Evolutionary conservation across 2,329 filamentous ascomycete genomes (phyloP), one percentile per base, ranked within the genome.

Genomic region (Diaporthe australafricana): DNA sequence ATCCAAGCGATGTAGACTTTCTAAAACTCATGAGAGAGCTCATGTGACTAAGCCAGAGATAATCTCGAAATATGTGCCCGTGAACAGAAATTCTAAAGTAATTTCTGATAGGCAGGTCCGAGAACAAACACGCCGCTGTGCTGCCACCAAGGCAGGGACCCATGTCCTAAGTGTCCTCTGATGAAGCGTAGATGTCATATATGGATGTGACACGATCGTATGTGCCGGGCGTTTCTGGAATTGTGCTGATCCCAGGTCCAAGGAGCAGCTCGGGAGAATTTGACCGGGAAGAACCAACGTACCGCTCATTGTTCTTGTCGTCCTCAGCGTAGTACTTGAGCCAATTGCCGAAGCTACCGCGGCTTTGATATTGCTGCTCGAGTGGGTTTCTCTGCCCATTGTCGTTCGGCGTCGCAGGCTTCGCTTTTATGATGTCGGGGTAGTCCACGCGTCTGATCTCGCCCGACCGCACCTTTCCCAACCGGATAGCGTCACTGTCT

Each of bases 131-230:
- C 42, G 53, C 42, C 53, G 30, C 20, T 22, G 5, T 52, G n/a
- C 20, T 42, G 5, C 22, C 5, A 5, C 20, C 5, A 32, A 52
- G 25, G 6, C 11, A 11, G 35, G 7, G 1, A 12, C 60, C 48
- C 2, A 17, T 3, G 16, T n/a, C 30, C 45, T 50, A 65, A 12
- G 12, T 27, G 14, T 62, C 47, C 5, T 70, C 50, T 7, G 60
- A 55, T 16, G 60, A 69, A 42, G 56, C 62, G 47, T 73, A 73
- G 30, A 65, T 35, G 53, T 72, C 69, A 55, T 72, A 73, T 38
- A 73, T 73, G 9, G 70, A 73, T 17, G 47, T 47, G 9, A 73
- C 68, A 14, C 57, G 57, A n/a, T 72, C 65, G 50, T 73, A 73
- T 16, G 67, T 47, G 42, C 56, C 45, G 11, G 63, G 52, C 27